phyloP scores from a whole-genome alignment of 2,329 filamentous ascomycete species.

The Aspergillus carbonarius region DNA sequence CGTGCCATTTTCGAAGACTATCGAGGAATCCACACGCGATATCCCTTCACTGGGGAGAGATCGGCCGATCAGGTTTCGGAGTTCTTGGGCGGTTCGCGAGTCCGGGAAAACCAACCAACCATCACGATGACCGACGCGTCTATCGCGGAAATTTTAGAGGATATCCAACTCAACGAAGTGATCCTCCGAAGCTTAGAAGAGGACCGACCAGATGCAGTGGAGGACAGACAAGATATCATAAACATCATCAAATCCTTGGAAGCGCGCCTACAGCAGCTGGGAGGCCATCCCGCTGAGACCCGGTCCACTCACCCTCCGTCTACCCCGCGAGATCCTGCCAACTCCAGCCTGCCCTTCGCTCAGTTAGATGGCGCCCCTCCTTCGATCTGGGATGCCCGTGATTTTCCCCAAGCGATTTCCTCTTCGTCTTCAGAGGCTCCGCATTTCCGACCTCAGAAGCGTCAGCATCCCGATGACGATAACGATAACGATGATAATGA shows the following conservation, averaged over 20 bases:
- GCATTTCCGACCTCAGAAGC: constrained; percentile 13
- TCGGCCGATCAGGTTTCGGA: not conserved
- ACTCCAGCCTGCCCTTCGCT: not conserved
- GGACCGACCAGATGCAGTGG: constrained; percentile 24
- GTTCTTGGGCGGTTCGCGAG: not conserved
- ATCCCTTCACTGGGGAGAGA: not conserved
- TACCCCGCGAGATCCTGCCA: not conserved
- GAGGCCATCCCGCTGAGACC: constrained; percentile 12
- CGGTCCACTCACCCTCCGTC: constrained; percentile 2
- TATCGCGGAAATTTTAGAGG: constrained; percentile 30
- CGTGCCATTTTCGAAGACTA: not conserved
- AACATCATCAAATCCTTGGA: constrained; percentile 26
- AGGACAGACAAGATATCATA: constrained; percentile 28
- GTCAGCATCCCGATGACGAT: constrained; percentile 5
- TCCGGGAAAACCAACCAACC: not conserved
- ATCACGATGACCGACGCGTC: constrained; percentile 18
- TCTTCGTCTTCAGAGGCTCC: not conserved
- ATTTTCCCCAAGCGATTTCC: not conserved
- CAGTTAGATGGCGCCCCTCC: constrained; percentile 19
- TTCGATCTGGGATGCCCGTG: not conserved
- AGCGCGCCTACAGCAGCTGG: constrained; percentile 24
- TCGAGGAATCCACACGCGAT: not conserved
- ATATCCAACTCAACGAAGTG: constrained; percentile 32
- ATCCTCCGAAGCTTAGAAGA: constrained; percentile 32
- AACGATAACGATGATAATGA: not conserved